Base-by-base conservation (phyloP, 2,329 filamentous ascomycete genomes). In the Ophioceras dolichostomum region DNA sequence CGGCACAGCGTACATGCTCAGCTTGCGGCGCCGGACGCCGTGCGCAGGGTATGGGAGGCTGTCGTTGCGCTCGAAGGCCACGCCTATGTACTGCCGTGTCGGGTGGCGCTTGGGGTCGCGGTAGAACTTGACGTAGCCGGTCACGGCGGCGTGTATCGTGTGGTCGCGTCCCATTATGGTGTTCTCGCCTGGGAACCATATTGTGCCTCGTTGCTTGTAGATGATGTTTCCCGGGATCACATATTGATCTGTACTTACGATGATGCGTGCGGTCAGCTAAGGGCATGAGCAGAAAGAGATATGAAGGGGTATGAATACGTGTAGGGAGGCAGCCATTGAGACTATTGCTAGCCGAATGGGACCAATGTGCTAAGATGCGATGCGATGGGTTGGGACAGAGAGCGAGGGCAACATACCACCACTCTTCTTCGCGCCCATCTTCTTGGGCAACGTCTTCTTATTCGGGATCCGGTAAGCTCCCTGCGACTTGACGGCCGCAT, bases 151-250 rank as follows among this genome's bases (percentile, higher is more conserved):
- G 60, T 84, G 94, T 56, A 98, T 93, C 36, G 89, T 96, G 67
- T 96, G 91, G 59, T 98, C 88, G 43, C 91, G 82, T 36, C 91
- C 91, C 68, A 96, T 89, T 50, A 79, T 83, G 59, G 83, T 85
- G 63, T 98, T 96, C 58, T 96, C 91, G 51, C 91, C 91, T 1
- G 91, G 82, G 58, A 81, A 89, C 91, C 91, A 98, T 52, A 79
- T 75, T 4, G 91, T 93, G 50, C 91, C 91, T 52, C 89, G 81
- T 62, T 98, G 91, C 57, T 86, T 87, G 74, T 91, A 98, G 62
- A 98, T 83, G 61, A 98, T 98, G 67, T 94, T 96, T 38, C 91
- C 91, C 4, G 88, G 83, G 41, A 94, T 82, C 26, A 98, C 91
- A 59, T 81, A 94, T 65, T 95, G 83, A 56, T 89, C 83, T 88